phyloP scores from a whole-genome alignment of 2,329 filamentous ascomycete species.

The Coniochaeta ligniaria region DNA sequence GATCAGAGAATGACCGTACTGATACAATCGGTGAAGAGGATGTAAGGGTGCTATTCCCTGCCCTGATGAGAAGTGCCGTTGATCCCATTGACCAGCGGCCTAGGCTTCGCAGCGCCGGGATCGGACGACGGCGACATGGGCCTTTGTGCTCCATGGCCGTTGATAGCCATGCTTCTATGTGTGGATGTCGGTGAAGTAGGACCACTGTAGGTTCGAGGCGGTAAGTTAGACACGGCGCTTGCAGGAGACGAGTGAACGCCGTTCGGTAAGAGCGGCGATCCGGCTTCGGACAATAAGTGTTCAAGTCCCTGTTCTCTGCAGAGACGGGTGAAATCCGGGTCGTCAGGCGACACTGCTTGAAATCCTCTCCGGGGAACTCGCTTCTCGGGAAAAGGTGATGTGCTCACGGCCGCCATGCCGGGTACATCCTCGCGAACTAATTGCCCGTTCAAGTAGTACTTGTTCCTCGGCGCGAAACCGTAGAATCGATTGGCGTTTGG shows the following conservation, averaged over 20 bases:
- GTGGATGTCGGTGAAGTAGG: constrained; percentile 12
- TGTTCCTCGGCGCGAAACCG: constrained; percentile 48
- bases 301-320: constrained; percentile 51
- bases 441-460: constrained; percentile 51
- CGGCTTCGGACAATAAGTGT: constrained; percentile 41
- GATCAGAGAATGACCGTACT: background rate
- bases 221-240: constrained; percentile 15
- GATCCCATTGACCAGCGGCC: constrained; percentile 19
- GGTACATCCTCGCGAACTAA: constrained; percentile 45
- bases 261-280: constrained; percentile 36
- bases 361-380: constrained; percentile 49
- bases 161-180: constrained; percentile 9
- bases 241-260: constrained; percentile 39
- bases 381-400: constrained; percentile 45
- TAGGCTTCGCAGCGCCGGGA: constrained; percentile 13
- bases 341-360: constrained; percentile 43
- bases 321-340: constrained; percentile 48
- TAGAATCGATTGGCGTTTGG: constrained; percentile 43
- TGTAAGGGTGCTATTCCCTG: background rate
- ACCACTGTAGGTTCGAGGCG: constrained; percentile 21
- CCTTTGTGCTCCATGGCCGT: constrained; percentile 10
- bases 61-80: background rate
- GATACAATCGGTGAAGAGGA: background rate
- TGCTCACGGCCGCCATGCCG: constrained; percentile 38
- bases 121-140: constrained; percentile 18